These are phyloP conservation scores for Lachancea waltii DNA, from an alignment of 805 yeast genomes.

Conservation along the genomic window DNA sequence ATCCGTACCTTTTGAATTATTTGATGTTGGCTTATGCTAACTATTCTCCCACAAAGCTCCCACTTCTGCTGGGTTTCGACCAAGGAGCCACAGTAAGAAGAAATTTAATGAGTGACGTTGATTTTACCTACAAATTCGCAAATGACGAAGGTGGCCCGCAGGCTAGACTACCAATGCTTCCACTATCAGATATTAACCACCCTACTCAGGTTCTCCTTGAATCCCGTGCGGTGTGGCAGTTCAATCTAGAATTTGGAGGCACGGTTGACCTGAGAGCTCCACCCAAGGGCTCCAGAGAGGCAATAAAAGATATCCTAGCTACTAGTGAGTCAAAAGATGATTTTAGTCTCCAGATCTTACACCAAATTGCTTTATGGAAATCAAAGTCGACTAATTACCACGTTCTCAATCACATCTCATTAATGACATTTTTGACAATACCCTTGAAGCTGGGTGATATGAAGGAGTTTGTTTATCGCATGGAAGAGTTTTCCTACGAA, in stretches of 20 bases:
- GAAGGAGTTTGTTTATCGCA: constrained; percentile 22
- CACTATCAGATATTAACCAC: constrained; percentile 40
- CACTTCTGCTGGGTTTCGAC: constrained; percentile 37
- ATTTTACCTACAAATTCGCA: constrained; percentile 30
- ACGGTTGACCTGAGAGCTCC: constrained; percentile 41
- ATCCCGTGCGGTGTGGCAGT: constrained; percentile 65
- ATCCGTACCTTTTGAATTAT: constrained; percentile 39
- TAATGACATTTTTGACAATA: constrained; percentile 25
- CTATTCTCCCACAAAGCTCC: constrained; percentile 26
- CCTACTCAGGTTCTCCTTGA: constrained; percentile 54
- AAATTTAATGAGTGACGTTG: constrained; percentile 39
- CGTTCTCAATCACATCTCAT: constrained; percentile 17
- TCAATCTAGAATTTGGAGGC: constrained; percentile 27
- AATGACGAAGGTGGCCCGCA: constrained; percentile 15
- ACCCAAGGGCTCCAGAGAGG: constrained; percentile 46
- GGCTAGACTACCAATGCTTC: constrained; percentile 58
- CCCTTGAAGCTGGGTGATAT: constrained; percentile 23
- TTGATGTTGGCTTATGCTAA: constrained; percentile 47
- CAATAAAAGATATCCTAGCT: constrained; percentile 32
- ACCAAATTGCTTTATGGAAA: constrained; percentile 16
- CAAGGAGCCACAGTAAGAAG: constrained; percentile 43
- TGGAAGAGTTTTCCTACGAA: constrained; percentile 24
- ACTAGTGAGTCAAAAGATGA: constrained; percentile 31
- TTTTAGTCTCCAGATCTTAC: constrained; percentile 17
- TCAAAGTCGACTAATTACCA: constrained; percentile 14